phyloP scores from a whole-genome alignment of 2,329 filamentous ascomycete species.

The Sporothrix schenckii region DNA sequence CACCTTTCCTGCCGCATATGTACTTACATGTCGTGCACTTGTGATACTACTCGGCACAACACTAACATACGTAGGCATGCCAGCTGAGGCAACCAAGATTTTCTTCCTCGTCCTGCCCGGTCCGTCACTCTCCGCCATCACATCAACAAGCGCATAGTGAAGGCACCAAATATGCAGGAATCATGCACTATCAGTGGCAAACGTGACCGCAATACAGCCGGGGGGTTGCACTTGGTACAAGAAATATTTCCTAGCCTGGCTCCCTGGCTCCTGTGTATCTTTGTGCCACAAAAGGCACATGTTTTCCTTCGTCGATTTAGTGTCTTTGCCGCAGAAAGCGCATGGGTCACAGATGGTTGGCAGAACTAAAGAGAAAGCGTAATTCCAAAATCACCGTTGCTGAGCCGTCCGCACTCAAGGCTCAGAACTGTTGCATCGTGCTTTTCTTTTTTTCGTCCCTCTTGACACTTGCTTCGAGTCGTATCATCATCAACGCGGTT shows the following conservation, averaged over 20 bases:
- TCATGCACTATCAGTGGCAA: not conserved
- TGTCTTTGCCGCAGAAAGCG: conserved; percentile 12
- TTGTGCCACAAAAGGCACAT: not conserved
- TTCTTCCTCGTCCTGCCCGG: conserved; percentile 1
- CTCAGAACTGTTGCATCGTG: too few species aligned
- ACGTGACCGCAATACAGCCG: not conserved
- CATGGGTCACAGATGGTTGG: not conserved
- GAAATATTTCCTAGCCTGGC: not conserved
- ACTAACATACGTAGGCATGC: not conserved
- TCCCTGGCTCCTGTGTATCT: not conserved
- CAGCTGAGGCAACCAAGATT: not conserved
- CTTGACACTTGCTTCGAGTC: not conserved
- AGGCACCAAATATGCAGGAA: conserved; percentile 2
- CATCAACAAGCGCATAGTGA: not conserved
- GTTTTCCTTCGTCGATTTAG: not conserved
- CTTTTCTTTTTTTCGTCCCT: not conserved
- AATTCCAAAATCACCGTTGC: not conserved
- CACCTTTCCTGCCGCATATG: not conserved
- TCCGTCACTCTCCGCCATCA: not conserved
- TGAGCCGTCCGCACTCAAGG: not conserved
- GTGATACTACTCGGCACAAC: not conserved
- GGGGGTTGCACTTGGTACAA: not conserved
- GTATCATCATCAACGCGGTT: conserved; percentile 12
- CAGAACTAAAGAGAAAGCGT: not conserved
- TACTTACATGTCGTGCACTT: conserved; percentile 12